A percentile compares a stretch with the other conserved stretches of the same genome.
Evolutionary conservation across 805 yeast species (phyloP).

Genomic region (Isabelozyma gotoi): DNA sequence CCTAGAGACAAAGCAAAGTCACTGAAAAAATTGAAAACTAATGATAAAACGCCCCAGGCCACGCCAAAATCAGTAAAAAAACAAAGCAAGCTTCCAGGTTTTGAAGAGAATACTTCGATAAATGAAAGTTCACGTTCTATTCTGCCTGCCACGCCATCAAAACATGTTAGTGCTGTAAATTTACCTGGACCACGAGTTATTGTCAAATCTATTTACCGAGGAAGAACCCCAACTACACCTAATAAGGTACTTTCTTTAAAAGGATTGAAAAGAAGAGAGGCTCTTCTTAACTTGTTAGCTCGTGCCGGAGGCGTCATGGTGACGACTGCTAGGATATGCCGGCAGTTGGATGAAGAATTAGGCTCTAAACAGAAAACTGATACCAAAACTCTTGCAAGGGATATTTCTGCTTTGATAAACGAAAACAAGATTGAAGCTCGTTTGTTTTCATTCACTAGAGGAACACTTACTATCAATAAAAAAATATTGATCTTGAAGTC

Average conservation of each 20-base stretch:
- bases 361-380: slow-evolving; percentile 31
- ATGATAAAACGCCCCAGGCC: no score
- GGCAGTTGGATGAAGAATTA: slow-evolving; percentile 29
- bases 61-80: neutral
- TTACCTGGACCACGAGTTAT: neutral
- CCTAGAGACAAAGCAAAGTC: neutral
- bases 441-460: slow-evolving; percentile 20
- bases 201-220: neutral
- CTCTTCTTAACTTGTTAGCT: slow-evolving; percentile 26
- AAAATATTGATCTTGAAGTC: slow-evolving; percentile 31
- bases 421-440: slow-evolving; percentile 19
- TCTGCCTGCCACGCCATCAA: neutral
- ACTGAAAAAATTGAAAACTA: neutral
- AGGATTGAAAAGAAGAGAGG: slow-evolving; percentile 27
- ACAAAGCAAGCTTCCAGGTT: neutral
- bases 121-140: neutral
- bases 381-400: slow-evolving; percentile 38
- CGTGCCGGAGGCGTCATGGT: slow-evolving; percentile 39
- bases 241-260: slow-evolving; percentile 20
- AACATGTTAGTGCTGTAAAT: neutral
- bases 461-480: slow-evolving; percentile 28
- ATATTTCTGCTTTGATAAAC: slow-evolving; percentile 27
- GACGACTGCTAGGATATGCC: slow-evolving; percentile 32
- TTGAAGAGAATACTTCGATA: neutral
- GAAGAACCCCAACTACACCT: neutral